Conservation (phyloP, 257 asterid species). For the Petunia secreta region DNA sequence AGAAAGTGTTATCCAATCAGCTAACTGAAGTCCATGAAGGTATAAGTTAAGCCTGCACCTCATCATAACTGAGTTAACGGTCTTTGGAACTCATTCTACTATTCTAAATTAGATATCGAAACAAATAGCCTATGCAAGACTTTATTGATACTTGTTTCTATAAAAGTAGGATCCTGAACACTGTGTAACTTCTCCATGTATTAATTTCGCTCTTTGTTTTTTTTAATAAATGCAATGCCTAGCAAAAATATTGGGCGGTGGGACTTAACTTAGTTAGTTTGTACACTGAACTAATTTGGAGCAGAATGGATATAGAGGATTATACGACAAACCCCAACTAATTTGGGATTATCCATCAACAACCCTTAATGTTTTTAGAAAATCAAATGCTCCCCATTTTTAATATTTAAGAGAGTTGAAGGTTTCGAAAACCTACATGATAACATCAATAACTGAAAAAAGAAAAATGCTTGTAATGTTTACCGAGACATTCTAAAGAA, state of each 20-base stretch:
- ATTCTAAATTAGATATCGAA: background rate
- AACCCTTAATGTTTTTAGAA: background rate
- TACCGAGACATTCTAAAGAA: conserved; percentile 7
- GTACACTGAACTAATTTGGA: background rate
- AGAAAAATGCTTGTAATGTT: background rate
- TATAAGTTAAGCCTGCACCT: background rate
- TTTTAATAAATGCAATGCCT: background rate
- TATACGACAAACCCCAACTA: background rate
- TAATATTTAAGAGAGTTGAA: conserved; percentile 6
- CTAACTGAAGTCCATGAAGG: background rate
- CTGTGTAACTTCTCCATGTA: background rate
- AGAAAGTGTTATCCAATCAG: background rate
- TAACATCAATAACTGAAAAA: background rate
- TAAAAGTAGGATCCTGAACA: background rate
- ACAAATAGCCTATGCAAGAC: background rate
- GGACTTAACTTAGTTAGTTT: background rate
- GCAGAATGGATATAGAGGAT: conserved; percentile 16
- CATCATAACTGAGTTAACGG: background rate
- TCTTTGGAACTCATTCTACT: background rate
- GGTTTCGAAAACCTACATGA: conserved; percentile 15
- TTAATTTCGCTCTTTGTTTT: background rate
- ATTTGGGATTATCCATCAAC: background rate
- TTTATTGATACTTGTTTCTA: background rate
- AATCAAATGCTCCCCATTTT: background rate
- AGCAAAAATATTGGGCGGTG: background rate